These are phyloP conservation scores for Extremus antarcticus DNA, from an alignment of 495 filamentous ascomycete species.

Conservation along the genomic window DNA sequence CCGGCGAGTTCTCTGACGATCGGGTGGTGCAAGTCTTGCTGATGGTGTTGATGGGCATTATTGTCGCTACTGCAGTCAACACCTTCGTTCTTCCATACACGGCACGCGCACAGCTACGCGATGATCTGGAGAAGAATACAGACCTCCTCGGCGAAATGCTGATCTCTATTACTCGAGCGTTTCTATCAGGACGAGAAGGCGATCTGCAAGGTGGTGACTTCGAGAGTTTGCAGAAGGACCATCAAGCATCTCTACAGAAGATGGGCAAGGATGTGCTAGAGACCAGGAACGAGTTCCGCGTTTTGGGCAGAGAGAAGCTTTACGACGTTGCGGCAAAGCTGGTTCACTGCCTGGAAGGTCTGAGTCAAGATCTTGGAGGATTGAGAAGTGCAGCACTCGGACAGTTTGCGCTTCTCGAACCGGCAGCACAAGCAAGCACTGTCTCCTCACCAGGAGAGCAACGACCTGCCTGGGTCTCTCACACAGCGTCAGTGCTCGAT, in stretches of 20 bases:
- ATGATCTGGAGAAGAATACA: constrained; percentile 64
- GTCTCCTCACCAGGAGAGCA: background rate
- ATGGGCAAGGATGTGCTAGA: constrained; percentile 76
- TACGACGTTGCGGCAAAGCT: constrained; percentile 71
- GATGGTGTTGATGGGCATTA: constrained; percentile 80
- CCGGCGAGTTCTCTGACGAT: constrained; percentile 62
- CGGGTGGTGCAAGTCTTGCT: constrained; percentile 83
- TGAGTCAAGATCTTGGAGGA: constrained; percentile 85
- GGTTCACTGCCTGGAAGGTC: constrained; percentile 72
- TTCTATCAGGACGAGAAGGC: constrained; percentile 73
- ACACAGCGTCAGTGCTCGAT: background rate
- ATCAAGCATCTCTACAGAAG: constrained; percentile 53
- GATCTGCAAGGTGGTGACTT: constrained; percentile 57
- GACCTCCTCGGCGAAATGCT: constrained; percentile 71
- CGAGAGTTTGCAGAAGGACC: constrained; percentile 45
- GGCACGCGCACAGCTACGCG: constrained; percentile 62
- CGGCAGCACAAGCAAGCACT: background rate
- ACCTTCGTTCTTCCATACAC: constrained; percentile 71
- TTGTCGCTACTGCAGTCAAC: constrained; percentile 63
- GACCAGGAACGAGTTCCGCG: constrained; percentile 81
- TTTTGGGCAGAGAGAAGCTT: constrained; percentile 69
- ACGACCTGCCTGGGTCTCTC: background rate
- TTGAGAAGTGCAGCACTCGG: constrained; percentile 79
- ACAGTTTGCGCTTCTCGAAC: constrained; percentile 61
- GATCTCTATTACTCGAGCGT: constrained; percentile 69